Conservation (phyloP, 2,329 filamentous ascomycete genomes). For the Allantophomopsis lycopodina region DNA sequence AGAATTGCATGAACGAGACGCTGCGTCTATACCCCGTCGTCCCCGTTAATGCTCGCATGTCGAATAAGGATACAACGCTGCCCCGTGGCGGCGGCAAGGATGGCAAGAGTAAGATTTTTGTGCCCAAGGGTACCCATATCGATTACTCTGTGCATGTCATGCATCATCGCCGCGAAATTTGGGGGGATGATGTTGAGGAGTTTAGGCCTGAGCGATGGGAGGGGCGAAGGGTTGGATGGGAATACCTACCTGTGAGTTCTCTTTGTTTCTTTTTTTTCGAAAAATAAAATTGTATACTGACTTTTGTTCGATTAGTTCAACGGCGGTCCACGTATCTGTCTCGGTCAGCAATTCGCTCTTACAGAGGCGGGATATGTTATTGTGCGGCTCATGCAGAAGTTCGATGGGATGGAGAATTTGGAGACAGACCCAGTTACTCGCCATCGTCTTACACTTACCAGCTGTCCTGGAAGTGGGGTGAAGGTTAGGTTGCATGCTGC, state of each 20-base stretch:
- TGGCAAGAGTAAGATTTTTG: slow-evolving; percentile 17
- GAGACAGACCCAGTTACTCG: slow-evolving; percentile 16
- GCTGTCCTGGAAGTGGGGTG: slow-evolving; percentile 18
- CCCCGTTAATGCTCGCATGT: slow-evolving; percentile 34
- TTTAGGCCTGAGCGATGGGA: slow-evolving; percentile 23
- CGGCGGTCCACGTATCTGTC: slow-evolving; percentile 22
- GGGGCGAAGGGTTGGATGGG: slow-evolving; percentile 27
- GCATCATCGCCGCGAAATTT: slow-evolving; percentile 22
- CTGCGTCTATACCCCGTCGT: slow-evolving; percentile 39
- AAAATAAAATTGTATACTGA: not conserved
- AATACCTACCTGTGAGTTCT: slow-evolving; percentile 19
- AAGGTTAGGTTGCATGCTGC: slow-evolving; percentile 19
- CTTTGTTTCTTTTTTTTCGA: not conserved
- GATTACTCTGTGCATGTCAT: slow-evolving; percentile 18
- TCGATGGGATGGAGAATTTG: slow-evolving; percentile 17
- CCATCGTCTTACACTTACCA: slow-evolving; percentile 13
- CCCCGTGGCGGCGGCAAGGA: slow-evolving; percentile 21
- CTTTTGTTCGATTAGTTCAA: slow-evolving; percentile 17
- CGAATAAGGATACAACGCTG: slow-evolving; percentile 27
- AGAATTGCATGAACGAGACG: slow-evolving; percentile 19
- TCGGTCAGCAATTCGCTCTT: slow-evolving; percentile 23
- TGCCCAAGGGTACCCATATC: slow-evolving; percentile 14
- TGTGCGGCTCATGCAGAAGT: slow-evolving; percentile 20
- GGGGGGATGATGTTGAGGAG: slow-evolving; percentile 20
- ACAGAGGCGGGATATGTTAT: slow-evolving; percentile 20